Conservation (phyloP, 306 rosid genomes). For the Trifolium pratense region DNA sequence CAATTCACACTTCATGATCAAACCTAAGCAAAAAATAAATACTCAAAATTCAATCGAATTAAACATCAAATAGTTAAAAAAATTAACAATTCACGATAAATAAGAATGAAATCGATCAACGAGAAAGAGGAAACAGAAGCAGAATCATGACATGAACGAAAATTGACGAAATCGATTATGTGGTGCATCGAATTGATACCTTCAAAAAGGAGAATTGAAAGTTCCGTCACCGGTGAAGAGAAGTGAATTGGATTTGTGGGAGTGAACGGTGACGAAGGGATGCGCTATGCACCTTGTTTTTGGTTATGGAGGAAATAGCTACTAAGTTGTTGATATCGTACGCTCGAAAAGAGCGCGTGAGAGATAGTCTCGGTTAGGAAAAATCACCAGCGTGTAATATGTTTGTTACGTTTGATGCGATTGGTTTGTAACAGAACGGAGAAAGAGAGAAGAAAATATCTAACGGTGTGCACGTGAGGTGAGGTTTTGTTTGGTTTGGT, state of each 20-base stretch:
- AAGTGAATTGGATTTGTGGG: slow-evolving; percentile 24
- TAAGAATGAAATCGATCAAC: slow-evolving; percentile 20
- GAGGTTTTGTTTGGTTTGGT: neutral
- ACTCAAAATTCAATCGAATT: slow-evolving; percentile 13
- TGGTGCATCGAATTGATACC: slow-evolving; percentile 51
- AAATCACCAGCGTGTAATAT: neutral
- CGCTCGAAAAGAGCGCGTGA: slow-evolving; percentile 55
- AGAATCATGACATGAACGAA: neutral
- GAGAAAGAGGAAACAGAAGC: neutral
- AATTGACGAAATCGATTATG: slow-evolving; percentile 21
- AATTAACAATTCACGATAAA: too few relatives aligned
- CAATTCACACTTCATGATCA: slow-evolving; percentile 41
- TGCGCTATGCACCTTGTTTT: slow-evolving; percentile 44
- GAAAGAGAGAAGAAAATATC: slow-evolving; percentile 31
- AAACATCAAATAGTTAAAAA: neutral
- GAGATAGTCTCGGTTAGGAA: neutral
- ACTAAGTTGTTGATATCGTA: neutral
- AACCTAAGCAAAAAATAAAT: slow-evolving; percentile 20
- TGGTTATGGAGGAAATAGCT: slow-evolving; percentile 34
- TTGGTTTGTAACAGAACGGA: slow-evolving; percentile 15
- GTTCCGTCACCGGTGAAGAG: slow-evolving; percentile 65
- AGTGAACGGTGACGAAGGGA: slow-evolving; percentile 61
- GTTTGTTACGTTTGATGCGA: neutral
- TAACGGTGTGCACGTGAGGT: slow-evolving; percentile 45
- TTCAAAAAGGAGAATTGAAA: slow-evolving; percentile 28